Evolutionary conservation across 2,329 filamentous ascomycete species (phyloP).

Genomic region (Neofusicoccum ribis): DNA sequence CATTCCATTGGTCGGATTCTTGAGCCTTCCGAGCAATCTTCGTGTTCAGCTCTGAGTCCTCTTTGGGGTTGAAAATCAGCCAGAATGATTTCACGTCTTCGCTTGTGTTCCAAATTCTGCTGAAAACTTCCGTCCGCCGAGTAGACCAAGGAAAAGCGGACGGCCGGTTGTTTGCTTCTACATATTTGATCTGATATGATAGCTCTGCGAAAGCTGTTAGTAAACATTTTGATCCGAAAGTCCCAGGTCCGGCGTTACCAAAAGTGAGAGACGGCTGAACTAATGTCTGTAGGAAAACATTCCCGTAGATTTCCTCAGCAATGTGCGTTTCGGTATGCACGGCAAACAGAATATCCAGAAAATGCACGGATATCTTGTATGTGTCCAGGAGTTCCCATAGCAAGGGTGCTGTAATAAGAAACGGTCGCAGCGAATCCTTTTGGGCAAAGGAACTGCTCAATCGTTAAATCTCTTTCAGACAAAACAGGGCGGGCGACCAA

Average conservation of each 20-base stretch:
- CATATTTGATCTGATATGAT: conserved; percentile 14
- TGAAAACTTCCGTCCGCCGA: conserved; percentile 5
- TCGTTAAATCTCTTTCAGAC: background rate
- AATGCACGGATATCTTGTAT: background rate
- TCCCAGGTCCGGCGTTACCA: background rate
- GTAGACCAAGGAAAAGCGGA: conserved; percentile 2
- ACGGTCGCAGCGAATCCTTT: background rate
- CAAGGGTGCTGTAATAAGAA: conserved; percentile 7
- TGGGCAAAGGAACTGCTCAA: background rate
- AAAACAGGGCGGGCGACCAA: background rate
- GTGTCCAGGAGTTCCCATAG: background rate
- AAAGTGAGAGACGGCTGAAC: background rate
- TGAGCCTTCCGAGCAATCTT: background rate
- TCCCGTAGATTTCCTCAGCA: conserved; percentile 14
- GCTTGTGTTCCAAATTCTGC: background rate
- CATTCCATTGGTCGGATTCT: background rate
- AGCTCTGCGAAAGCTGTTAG: background rate
- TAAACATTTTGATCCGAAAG: background rate
- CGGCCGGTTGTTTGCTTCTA: background rate
- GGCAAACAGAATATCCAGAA: conserved; percentile 9
- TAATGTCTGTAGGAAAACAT: background rate
- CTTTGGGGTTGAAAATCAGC: conserved; percentile 11
- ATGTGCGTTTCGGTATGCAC: conserved; percentile 10
- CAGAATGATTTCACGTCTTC: background rate
- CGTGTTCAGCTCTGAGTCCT: background rate